Evolutionary conservation across 164 flowering plant species (phyloP).

Genomic region (Pachysandra terminalis): DNA sequence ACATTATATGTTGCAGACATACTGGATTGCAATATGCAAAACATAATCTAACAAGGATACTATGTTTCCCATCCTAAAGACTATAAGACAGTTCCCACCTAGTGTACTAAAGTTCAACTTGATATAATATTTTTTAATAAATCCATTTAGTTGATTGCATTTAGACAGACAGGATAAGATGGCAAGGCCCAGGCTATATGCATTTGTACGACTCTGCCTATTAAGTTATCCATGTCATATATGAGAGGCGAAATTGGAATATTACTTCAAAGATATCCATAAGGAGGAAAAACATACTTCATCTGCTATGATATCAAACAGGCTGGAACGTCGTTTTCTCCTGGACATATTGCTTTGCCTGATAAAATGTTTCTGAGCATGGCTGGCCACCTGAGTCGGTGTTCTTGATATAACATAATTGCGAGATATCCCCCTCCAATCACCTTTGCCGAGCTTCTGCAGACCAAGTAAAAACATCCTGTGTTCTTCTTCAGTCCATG

Average conservation of each 20-base stretch:
- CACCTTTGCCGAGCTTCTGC: conserved; percentile 93
- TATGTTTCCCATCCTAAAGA: no score
- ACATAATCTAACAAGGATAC: no score
- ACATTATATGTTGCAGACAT: no score
- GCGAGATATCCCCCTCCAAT: conserved; percentile 92
- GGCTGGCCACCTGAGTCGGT: conserved; percentile 91
- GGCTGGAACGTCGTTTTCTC: conserved; percentile 83
- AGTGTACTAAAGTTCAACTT: background rate
- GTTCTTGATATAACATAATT: conserved; percentile 80
- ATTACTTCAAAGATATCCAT: background rate
- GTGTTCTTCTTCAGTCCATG: conserved; percentile 96
- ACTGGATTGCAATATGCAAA: no score
- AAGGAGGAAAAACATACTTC: conserved; percentile 43
- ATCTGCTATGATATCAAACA: conserved; percentile 80
- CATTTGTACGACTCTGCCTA: background rate
- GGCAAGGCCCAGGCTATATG: background rate
- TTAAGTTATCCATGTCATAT: background rate
- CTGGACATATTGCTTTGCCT: conserved; percentile 71
- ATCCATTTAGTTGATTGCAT: background rate
- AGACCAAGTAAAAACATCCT: conserved; percentile 84
- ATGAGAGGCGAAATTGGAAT: background rate
- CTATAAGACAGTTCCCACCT: background rate
- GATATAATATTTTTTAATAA: no score
- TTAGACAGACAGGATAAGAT: background rate
- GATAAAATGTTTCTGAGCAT: conserved; percentile 88